These are phyloP conservation scores for Acanthamoeba royreba DNA, from an alignment of 208 protist species.

Conservation along the genomic window DNA sequence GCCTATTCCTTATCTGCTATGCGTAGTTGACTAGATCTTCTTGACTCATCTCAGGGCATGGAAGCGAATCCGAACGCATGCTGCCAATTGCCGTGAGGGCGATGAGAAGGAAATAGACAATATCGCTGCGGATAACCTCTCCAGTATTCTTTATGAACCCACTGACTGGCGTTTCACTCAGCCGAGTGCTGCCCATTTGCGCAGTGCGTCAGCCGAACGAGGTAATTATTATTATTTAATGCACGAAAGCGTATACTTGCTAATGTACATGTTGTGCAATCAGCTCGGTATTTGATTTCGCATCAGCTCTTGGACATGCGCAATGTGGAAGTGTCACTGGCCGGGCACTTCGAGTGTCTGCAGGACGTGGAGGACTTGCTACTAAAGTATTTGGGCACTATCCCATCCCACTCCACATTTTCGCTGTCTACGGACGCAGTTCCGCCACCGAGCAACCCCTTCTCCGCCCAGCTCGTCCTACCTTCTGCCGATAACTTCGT, in stretches of 20 bases:
- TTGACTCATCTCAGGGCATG: not conserved
- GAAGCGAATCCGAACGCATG: not conserved
- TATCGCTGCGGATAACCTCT: not conserved
- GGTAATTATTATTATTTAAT: not conserved
- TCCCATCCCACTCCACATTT: not conserved
- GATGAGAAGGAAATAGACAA: slow-evolving; percentile 9
- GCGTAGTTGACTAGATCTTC: not conserved
- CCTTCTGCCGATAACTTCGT: not conserved
- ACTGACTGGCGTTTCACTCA: not conserved
- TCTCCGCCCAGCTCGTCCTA: not conserved
- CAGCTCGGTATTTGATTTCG: not conserved
- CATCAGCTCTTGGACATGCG: not conserved
- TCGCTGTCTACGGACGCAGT: not conserved
- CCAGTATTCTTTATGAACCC: not conserved
- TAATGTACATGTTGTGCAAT: not conserved
- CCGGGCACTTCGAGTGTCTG: not conserved
- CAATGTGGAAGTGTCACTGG: slow-evolving; percentile 1
- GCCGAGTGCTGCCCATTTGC: not conserved
- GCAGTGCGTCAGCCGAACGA: not conserved
- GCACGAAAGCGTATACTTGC: not conserved
- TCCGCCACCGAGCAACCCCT: not conserved
- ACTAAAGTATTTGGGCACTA: slow-evolving; percentile 16
- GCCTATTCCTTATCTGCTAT: not conserved
- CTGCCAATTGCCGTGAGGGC: not conserved
- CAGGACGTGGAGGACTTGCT: not conserved